Base-by-base conservation (phyloP, 2,329 filamentous ascomycete genomes). In the Ophiostoma sp. region DNA sequence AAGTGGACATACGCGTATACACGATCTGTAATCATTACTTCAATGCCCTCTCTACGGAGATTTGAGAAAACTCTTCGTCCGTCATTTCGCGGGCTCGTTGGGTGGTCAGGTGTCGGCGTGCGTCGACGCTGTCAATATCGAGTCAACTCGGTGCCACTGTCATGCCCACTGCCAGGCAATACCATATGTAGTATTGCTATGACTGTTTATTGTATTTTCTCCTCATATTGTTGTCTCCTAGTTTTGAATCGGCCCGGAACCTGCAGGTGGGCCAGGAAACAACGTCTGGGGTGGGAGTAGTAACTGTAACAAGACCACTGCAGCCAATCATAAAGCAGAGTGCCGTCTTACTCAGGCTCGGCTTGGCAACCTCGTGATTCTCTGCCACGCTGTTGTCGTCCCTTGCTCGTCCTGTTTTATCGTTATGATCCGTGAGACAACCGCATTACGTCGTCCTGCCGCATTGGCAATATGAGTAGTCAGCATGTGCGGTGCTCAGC, bases 271-370 rank as follows among this genome's bases (percentile, higher is more conserved):
- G 27, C 27, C 49, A 55, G 49, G n/a, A 44, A 6, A 60, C 18
- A 55, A 27, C 27, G 49, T 55, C 49, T 18, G 49, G 55, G 55
- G 55, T 60, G 55, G 55, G 55, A 60, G 55, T 55, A 55, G 49
- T 14, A 60, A 9, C 49, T 55, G n/a, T 52, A 55, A 9, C n/a
- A n/a, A 55, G 49, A 8, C 49, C 18, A 9, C 49, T 18, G 5
- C 49, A 55, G 49, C 55, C 55, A 60, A 60, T 60, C 55, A 60
- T 12, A 38, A 36, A 27, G 4, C 27, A 60, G 55, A 14, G 38
- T 60, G 55, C 18, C 12, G 55, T 38, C 36, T 60, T 55, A 55
- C n/a, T 55, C 49, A 55, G 49, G 49, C n/a, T 60, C 55, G 27
- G 12, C 55, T 60, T 60, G 55, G 55, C 55, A 60, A 27, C 55